These are phyloP conservation scores for Kazachstania bromeliacearum DNA, from an alignment of 805 yeast genomes.

Conservation along the genomic window DNA sequence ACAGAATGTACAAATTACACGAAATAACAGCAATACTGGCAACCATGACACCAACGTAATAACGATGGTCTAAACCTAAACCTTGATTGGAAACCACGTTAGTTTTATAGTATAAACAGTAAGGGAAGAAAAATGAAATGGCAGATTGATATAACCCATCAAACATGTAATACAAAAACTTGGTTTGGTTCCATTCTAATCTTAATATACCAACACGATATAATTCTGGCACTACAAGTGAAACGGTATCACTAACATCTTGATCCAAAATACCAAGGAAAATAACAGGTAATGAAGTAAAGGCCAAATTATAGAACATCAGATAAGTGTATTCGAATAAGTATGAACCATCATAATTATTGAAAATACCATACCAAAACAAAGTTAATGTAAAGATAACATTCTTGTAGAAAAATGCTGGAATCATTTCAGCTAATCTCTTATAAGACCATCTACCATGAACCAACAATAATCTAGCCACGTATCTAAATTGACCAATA, in stretches of 20 bases:
- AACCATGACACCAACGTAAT: conserved; percentile 58
- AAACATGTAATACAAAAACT: conserved; percentile 63
- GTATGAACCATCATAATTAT: conserved; percentile 71
- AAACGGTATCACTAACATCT: conserved; percentile 62
- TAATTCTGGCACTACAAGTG: conserved; percentile 64
- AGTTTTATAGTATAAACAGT: conserved; percentile 38
- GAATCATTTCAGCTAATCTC: conserved; percentile 75
- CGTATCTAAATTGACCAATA: conserved; percentile 68
- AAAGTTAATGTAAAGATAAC: conserved; percentile 64
- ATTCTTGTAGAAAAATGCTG: conserved; percentile 71
- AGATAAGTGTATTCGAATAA: conserved; percentile 68
- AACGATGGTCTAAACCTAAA: conserved; percentile 58
- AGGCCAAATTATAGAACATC: conserved; percentile 76
- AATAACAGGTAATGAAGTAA: conserved; percentile 72
- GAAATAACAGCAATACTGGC: conserved; percentile 58
- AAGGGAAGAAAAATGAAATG: conserved; percentile 67
- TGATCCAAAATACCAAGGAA: conserved; percentile 73
- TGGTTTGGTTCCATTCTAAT: conserved; percentile 57
- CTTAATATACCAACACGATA: conserved; percentile 67
- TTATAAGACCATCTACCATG: conserved; percentile 87
- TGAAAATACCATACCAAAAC: conserved; percentile 73
- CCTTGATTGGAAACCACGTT: conserved; percentile 45
- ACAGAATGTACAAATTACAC: conserved; percentile 54
- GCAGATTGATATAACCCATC: conserved; percentile 74
- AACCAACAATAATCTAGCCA: conserved; percentile 55